Percentiles rank a stretch among this genome's conserved stretches.
Conservation (phyloP, 169 alveolate genomes). For the Plasmodium adleri region DNA sequence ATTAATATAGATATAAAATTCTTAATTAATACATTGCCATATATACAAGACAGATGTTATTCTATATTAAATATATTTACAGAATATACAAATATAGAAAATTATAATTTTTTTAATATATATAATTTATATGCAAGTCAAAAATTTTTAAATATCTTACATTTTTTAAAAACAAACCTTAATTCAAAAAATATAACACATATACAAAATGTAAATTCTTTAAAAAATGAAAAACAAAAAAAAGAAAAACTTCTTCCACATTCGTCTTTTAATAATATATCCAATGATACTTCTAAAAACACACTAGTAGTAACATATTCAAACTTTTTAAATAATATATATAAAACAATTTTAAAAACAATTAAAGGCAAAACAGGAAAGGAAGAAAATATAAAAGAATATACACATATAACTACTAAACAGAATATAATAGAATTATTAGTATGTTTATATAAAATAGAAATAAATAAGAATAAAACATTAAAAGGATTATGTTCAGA, state of each 20-base stretch:
- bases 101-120: conserved; percentile 27
- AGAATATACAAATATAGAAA: background rate
- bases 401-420: background rate
- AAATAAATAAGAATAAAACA: conserved; percentile 57
- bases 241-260: no score
- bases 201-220: no score
- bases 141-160: no score
- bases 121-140: conserved; percentile 8
- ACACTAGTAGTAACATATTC: background rate
- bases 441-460: conserved; percentile 43
- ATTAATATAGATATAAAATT: conserved; percentile 33
- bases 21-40: conserved; percentile 63
- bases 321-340: no score
- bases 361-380: no score
- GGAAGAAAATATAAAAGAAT: no score
- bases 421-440: conserved; percentile 36
- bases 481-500: conserved; percentile 58
- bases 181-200: no score
- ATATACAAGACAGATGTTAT: conserved; percentile 47
- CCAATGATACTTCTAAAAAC: no score
- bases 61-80: conserved; percentile 31
- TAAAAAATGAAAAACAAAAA: no score
- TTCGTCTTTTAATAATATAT: no score
- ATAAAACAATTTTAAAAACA: no score
- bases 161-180: no score